Evolutionary conservation across 2,329 filamentous ascomycete genomes (phyloP).

Genomic region (Clarireedia homoeocarpa): DNA sequence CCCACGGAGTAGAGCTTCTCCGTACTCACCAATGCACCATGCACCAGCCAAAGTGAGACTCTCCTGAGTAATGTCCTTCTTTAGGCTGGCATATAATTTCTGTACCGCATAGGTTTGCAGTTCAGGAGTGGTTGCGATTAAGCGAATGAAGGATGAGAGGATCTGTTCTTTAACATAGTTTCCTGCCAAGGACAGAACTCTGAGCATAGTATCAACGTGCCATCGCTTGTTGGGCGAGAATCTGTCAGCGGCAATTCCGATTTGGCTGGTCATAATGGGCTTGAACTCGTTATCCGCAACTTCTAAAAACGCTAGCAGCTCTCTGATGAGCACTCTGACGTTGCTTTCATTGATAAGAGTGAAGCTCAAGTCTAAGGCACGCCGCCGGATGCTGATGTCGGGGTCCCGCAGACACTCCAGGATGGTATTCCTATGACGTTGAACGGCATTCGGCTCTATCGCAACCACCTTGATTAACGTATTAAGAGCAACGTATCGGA

Average conservation of each 20-base stretch:
- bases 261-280: slow-evolving; percentile 95
- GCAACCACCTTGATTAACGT: slow-evolving; percentile 97
- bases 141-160: slow-evolving; percentile 87
- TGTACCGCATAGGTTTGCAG: slow-evolving; percentile 94
- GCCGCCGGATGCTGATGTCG: slow-evolving; percentile 92
- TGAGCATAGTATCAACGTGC: slow-evolving; percentile 97
- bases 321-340: slow-evolving; percentile 85
- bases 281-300: slow-evolving; percentile 99
- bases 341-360: slow-evolving; percentile 97
- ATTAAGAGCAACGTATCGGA: slow-evolving; percentile 94
- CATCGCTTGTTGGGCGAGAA: slow-evolving; percentile 96
- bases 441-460: slow-evolving; percentile 94
- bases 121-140: slow-evolving; percentile 90
- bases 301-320: slow-evolving; percentile 90
- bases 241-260: slow-evolving; percentile 91
- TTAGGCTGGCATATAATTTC: slow-evolving; percentile 83
- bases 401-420: slow-evolving; percentile 92
- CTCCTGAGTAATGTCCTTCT: slow-evolving; percentile 96
- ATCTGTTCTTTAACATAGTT: slow-evolving; percentile 99
- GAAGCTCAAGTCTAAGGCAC: slow-evolving; percentile 95
- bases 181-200: slow-evolving; percentile 86
- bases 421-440: slow-evolving; percentile 94
- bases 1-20: slow-evolving; percentile 78
- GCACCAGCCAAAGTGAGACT: slow-evolving; percentile 86
- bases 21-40: slow-evolving; percentile 98